Evolutionary conservation across 2,329 filamentous ascomycete species (phyloP).

Genomic region (Thelonectria olida): DNA sequence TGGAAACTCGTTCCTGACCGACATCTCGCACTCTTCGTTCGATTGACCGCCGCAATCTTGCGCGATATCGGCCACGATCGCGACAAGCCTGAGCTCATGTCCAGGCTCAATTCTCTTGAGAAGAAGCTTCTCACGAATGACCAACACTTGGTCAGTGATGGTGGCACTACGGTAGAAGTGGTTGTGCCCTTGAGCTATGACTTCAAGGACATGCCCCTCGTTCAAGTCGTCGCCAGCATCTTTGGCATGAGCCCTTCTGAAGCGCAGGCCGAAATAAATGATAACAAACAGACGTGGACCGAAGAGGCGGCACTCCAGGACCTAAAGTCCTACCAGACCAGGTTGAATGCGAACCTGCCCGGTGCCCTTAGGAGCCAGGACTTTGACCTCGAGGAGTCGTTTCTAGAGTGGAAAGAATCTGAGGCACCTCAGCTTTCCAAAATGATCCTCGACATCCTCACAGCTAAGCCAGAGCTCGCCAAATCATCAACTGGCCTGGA

Average conservation of each 20-base stretch:
- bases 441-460: constrained; percentile 92
- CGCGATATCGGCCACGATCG: constrained; percentile 86
- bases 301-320: constrained; percentile 91
- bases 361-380: constrained; percentile 84
- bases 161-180: constrained; percentile 74
- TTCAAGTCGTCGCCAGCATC: constrained; percentile 85
- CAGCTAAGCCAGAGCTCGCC: constrained; percentile 84
- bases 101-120: constrained; percentile 82
- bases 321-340: constrained; percentile 91
- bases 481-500: constrained; percentile 74
- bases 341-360: constrained; percentile 81
- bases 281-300: constrained; percentile 84
- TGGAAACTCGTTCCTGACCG: constrained; percentile 95
- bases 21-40: constrained; percentile 93
- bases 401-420: constrained; percentile 89
- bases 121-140: constrained; percentile 95
- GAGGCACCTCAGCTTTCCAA: constrained; percentile 88
- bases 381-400: constrained; percentile 90
- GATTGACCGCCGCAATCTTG: constrained; percentile 81
- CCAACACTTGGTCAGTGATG: constrained; percentile 73
- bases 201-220: constrained; percentile 96
- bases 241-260: constrained; percentile 83
- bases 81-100: constrained; percentile 85
- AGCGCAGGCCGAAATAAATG: constrained; percentile 87
- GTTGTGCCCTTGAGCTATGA: constrained; percentile 87